Evolutionary conservation across 257 asterid genomes (phyloP).

Genomic region (Scutellaria galericulata): DNA sequence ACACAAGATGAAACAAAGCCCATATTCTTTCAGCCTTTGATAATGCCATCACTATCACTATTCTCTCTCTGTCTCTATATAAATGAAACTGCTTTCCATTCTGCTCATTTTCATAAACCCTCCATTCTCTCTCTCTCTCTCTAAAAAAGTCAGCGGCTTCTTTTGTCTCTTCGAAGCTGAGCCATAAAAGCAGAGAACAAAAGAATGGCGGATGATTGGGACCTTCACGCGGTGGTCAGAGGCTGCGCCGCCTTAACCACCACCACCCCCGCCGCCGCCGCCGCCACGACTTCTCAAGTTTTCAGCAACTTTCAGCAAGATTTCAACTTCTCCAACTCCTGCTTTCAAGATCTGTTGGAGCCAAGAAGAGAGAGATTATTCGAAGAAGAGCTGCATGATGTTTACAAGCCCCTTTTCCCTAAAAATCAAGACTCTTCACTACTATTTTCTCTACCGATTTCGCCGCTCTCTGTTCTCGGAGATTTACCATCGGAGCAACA

Average conservation of each 20-base stretch:
- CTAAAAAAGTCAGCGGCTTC: slow-evolving; percentile 58
- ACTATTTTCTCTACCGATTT: slow-evolving; percentile 48
- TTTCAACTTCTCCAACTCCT: slow-evolving; percentile 27
- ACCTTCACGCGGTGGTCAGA: slow-evolving; percentile 92
- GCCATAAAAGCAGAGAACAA: slow-evolving; percentile 4
- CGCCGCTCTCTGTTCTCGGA: slow-evolving; percentile 65
- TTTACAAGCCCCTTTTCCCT: slow-evolving; percentile 65
- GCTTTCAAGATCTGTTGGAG: slow-evolving; percentile 56
- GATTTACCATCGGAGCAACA: slow-evolving; percentile 53
- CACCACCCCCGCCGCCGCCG: slow-evolving; percentile 36
- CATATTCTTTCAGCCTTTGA: slow-evolving; percentile 24
- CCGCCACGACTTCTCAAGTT: slow-evolving; percentile 31
- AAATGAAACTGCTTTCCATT: slow-evolving; percentile 39
- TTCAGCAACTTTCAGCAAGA: slow-evolving; percentile 40
- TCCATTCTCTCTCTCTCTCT: background rate
- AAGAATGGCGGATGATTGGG: slow-evolving; percentile 90
- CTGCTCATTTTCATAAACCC: slow-evolving; percentile 35
- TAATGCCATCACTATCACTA: slow-evolving; percentile 34
- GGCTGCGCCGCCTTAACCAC: slow-evolving; percentile 68
- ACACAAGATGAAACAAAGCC: slow-evolving; percentile 38
- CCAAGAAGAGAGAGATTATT: slow-evolving; percentile 38
- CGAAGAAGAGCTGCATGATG: slow-evolving; percentile 55
- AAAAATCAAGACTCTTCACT: slow-evolving; percentile 38
- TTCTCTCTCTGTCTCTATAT: slow-evolving; percentile 31
- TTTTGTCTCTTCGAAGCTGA: slow-evolving; percentile 38